Evolutionary conservation across 2,329 filamentous ascomycete species (phyloP).

Genomic region (Dryadomyces quercus-mongolicae): DNA sequence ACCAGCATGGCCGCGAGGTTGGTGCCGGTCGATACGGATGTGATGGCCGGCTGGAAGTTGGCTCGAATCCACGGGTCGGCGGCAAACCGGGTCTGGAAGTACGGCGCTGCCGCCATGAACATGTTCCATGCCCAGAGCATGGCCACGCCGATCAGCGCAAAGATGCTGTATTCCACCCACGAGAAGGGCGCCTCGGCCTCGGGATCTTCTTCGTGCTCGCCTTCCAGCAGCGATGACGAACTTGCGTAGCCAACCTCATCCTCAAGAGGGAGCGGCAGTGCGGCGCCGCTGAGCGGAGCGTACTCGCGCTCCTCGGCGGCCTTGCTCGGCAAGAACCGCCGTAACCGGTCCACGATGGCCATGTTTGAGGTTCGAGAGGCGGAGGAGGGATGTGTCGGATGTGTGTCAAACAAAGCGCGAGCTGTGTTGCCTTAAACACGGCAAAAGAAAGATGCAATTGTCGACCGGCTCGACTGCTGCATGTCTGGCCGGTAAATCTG

Average conservation of each 20-base stretch:
- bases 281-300: conserved; percentile 16
- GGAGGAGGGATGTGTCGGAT: background rate
- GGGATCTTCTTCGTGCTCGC: conserved; percentile 6
- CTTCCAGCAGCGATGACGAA: conserved; percentile 11
- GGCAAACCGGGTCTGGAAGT: conserved; percentile 76
- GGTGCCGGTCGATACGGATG: conserved; percentile 73
- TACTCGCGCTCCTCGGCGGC: conserved; percentile 20
- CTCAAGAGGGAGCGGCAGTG: conserved; percentile 10
- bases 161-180: conserved; percentile 76
- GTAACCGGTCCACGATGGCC: conserved; percentile 25
- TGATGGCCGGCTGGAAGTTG: conserved; percentile 83
- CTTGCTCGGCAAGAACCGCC: conserved; percentile 19
- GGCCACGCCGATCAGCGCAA: conserved; percentile 72
- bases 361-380: background rate
- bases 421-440: background rate
- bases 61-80: conserved; percentile 57
- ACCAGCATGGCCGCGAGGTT: conserved; percentile 67
- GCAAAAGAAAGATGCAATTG: background rate
- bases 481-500: background rate
- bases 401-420: background rate
- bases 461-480: background rate
- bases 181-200: conserved; percentile 49
- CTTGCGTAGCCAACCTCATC: conserved; percentile 12
- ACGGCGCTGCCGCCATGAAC: conserved; percentile 90
- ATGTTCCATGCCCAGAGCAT: conserved; percentile 99